Evolutionary conservation across 768 basidiomycete genomes (phyloP).

Genomic region (Tulasnella calospora): DNA sequence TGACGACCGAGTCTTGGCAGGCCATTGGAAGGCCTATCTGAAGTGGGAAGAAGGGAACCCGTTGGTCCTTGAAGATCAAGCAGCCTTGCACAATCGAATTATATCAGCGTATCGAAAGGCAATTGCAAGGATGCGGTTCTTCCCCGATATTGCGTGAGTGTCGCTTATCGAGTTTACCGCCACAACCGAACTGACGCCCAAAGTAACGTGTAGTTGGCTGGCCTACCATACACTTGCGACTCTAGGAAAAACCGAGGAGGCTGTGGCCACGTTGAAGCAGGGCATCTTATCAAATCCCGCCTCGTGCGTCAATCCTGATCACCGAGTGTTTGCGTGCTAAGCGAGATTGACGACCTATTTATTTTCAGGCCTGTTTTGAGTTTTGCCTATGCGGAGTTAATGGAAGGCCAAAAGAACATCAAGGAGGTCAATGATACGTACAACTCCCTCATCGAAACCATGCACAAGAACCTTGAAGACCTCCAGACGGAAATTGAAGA

Average conservation of each 20-base stretch:
- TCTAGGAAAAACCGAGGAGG: slow-evolving; percentile 76
- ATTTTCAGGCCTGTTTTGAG: slow-evolving; percentile 72
- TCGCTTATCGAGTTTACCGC: background rate
- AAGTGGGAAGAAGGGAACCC: slow-evolving; percentile 97
- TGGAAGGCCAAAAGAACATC: slow-evolving; percentile 59
- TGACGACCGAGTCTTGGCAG: slow-evolving; percentile 51
- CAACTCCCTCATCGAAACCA: slow-evolving; percentile 62
- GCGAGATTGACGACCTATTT: background rate
- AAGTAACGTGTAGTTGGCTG: slow-evolving; percentile 64
- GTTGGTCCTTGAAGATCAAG: slow-evolving; percentile 79
- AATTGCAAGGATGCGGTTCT: slow-evolving; percentile 86
- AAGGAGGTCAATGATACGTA: slow-evolving; percentile 67
- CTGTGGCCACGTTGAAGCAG: slow-evolving; percentile 67
- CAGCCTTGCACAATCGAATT: slow-evolving; percentile 61
- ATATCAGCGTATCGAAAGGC: slow-evolving; percentile 85
- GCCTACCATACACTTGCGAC: slow-evolving; percentile 77
- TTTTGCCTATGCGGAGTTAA: slow-evolving; percentile 76
- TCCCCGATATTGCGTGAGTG: slow-evolving; percentile 83
- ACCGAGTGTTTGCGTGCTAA: background rate
- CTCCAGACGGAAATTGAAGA: slow-evolving; percentile 34
- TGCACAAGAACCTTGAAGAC: slow-evolving; percentile 60
- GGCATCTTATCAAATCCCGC: slow-evolving; percentile 85
- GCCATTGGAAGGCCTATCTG: slow-evolving; percentile 85
- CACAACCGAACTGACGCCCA: background rate
- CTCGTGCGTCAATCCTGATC: slow-evolving; percentile 46